A percentile compares a stretch with the other conserved stretches of the same genome.
These are phyloP conservation scores for Trichoderma citrinoviride DNA, from an alignment of 2,329 filamentous ascomycete species.

Conservation along the genomic window DNA sequence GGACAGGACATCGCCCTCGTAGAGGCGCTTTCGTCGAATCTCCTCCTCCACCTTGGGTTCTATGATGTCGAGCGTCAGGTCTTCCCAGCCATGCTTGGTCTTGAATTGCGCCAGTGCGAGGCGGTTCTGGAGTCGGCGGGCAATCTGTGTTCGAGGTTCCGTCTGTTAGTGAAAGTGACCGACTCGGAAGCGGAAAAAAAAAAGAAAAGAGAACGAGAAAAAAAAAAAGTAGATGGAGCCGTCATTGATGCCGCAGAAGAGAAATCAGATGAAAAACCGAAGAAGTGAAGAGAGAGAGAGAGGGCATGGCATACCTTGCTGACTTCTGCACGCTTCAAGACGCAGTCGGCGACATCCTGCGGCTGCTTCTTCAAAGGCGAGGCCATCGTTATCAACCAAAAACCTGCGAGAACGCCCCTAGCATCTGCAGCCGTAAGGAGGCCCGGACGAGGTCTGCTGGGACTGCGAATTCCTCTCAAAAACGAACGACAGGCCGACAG, in stretches of 20 bases:
- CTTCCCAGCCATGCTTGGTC: conserved; percentile 92
- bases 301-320: conserved; percentile 60
- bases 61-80: conserved; percentile 80
- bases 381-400: conserved; percentile 43
- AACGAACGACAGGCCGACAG: not conserved
- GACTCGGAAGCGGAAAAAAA: not conserved
- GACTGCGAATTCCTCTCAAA: not conserved
- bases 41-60: conserved; percentile 81
- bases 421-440: conserved; percentile 2
- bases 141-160: conserved; percentile 62
- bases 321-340: conserved; percentile 70
- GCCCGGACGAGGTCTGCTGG: not conserved
- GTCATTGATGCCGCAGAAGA: not conserved
- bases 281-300: not conserved
- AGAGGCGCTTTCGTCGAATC: conserved; percentile 68
- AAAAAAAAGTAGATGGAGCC: not conserved
- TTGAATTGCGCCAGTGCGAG: conserved; percentile 96
- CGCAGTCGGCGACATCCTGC: conserved; percentile 63
- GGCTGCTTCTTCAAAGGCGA: conserved; percentile 63
- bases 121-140: conserved; percentile 85
- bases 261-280: not conserved
- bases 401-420: conserved; percentile 9
- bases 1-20: conserved; percentile 72
- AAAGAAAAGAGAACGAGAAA: not conserved
- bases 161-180: conserved; percentile 22